Evolutionary conservation across 1,139 yeast species (phyloP), one percentile per base, ranked within the genome.

Genomic region (Lodderomyces orthopsilosis): DNA sequence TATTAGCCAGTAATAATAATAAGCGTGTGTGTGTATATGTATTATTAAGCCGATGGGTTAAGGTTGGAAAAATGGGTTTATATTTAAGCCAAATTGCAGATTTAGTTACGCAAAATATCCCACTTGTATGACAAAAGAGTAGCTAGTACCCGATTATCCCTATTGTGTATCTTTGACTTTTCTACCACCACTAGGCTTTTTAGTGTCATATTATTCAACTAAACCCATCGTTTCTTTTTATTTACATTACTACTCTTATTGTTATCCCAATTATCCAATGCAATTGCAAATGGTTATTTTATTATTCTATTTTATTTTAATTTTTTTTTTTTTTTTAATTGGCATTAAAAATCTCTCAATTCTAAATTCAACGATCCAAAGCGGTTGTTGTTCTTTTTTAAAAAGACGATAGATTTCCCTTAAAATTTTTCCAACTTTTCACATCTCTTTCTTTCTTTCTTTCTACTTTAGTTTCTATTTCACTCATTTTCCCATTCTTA

Each of bases 371-470:
- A n/a, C n/a, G n/a, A n/a, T n/a, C n/a, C n/a, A n/a, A n/a, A n/a
- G n/a, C n/a, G n/a, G n/a, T n/a, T n/a, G n/a, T n/a, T n/a, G n/a
- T n/a, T n/a, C n/a, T n/a, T n/a, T n/a, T n/a, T n/a, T n/a, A n/a
- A n/a, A n/a, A n/a, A n/a, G n/a, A n/a, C n/a, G n/a, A n/a, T n/a
- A n/a, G n/a, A 21, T 21, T 21, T 21, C 23, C 5, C 23, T 21
- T 24, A 15, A 14, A 30, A 17, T 8, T 13, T 15, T 15, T 17
- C 19, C 10, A 15, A 8, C 40, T 38, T 39, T 37, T 38, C 38
- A 26, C 40, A 43, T 34, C 34, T 40, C 40, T 42, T 27, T 34
- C 41, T 28, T 38, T 39, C 39, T 35, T 38, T 38, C 40, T 19
- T 37, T 36, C 37, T 39, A 39, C 34, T 35, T 37, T 35, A 17